Percentiles rank a stretch among this genome's conserved stretches.
These are phyloP conservation scores for Zhuliangozyma blackwelliae DNA, from an alignment of 1,139 yeast species.

Conservation along the genomic window DNA sequence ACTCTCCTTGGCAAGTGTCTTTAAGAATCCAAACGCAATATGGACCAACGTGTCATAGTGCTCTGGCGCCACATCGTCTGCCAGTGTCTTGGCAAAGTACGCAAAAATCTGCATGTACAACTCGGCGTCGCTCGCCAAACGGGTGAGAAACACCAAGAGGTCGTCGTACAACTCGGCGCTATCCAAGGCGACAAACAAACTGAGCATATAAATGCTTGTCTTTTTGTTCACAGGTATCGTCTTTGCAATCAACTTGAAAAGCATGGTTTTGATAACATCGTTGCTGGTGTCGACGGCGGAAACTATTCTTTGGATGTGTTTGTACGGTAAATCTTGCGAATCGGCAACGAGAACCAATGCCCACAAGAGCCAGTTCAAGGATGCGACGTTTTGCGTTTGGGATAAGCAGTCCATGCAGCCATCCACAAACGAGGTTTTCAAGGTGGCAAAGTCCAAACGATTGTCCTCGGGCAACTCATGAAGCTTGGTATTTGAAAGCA, in stretches of 20 bases:
- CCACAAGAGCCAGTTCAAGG: slow-evolving; percentile 6
- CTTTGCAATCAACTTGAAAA: slow-evolving; percentile 8
- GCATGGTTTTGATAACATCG: slow-evolving; percentile 1
- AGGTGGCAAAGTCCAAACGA: background rate
- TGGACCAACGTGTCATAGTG: slow-evolving; percentile 8
- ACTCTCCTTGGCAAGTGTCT: slow-evolving; percentile 7
- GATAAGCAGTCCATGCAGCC: slow-evolving; percentile 4
- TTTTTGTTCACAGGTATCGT: slow-evolving; percentile 3
- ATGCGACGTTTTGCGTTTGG: background rate
- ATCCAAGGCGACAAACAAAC: slow-evolving; percentile 8
- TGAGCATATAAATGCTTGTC: slow-evolving; percentile 7
- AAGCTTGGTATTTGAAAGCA: slow-evolving; percentile 10
- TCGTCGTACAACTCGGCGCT: slow-evolving; percentile 6
- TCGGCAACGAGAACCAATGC: slow-evolving; percentile 3
- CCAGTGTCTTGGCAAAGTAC: slow-evolving; percentile 3
- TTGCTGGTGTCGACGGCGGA: background rate
- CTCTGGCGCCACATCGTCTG: slow-evolving; percentile 3
- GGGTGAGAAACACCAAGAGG: slow-evolving; percentile 12
- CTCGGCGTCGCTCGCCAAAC: slow-evolving; percentile 8
- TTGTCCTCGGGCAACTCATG: slow-evolving; percentile 2
- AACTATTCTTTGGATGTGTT: no score
- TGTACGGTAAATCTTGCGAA: no score
- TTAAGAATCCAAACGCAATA: slow-evolving; percentile 5
- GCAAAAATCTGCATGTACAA: slow-evolving; percentile 5
- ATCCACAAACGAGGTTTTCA: slow-evolving; percentile 2